Evolutionary conservation across 352 stramenopile genomes (phyloP).

Genomic region (Phytopythium helicoides): DNA sequence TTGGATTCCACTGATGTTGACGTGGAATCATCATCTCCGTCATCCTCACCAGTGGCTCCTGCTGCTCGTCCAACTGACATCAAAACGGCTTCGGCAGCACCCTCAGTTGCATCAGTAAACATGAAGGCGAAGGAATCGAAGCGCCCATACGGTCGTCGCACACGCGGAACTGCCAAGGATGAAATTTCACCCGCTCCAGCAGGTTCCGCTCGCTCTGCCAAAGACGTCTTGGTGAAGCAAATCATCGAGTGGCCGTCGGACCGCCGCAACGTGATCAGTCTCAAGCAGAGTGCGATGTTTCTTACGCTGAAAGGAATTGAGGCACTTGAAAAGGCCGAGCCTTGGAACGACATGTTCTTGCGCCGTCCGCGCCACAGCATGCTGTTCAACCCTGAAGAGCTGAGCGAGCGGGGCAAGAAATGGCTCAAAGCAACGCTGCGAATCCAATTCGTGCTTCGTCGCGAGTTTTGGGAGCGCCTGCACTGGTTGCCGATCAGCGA

Average conservation of each 20-base stretch:
- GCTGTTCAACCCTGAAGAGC: conserved; percentile 21
- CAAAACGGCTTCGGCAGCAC: too few relatives aligned
- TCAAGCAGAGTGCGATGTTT: conserved; percentile 38
- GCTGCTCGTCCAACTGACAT: too few relatives aligned
- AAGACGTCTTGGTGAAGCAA: conserved; percentile 21
- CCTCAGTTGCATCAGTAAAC: too few relatives aligned
- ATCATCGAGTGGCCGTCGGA: conserved; percentile 35
- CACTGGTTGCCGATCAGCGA: conserved; percentile 51
- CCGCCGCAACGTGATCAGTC: conserved; percentile 35
- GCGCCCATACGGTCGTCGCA: background rate
- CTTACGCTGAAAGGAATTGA: conserved; percentile 21
- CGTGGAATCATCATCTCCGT: too few relatives aligned
- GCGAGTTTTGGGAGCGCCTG: conserved; percentile 46
- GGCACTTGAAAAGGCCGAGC: conserved; percentile 19
- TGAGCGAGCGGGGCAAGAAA: conserved; percentile 18
- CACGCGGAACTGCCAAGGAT: conserved; percentile 8
- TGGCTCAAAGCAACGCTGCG: conserved; percentile 36
- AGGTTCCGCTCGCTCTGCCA: conserved; percentile 4
- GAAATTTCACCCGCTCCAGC: conserved; percentile 10
- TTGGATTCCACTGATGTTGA: too few relatives aligned
- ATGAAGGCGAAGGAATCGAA: too few relatives aligned
- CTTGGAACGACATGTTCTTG: conserved; percentile 44
- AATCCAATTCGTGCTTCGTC: conserved; percentile 40
- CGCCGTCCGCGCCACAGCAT: conserved; percentile 24
- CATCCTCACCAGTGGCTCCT: too few relatives aligned